These are phyloP conservation scores for Monosporascus ibericus DNA, from an alignment of 2,329 filamentous ascomycete species.

Conservation along the genomic window DNA sequence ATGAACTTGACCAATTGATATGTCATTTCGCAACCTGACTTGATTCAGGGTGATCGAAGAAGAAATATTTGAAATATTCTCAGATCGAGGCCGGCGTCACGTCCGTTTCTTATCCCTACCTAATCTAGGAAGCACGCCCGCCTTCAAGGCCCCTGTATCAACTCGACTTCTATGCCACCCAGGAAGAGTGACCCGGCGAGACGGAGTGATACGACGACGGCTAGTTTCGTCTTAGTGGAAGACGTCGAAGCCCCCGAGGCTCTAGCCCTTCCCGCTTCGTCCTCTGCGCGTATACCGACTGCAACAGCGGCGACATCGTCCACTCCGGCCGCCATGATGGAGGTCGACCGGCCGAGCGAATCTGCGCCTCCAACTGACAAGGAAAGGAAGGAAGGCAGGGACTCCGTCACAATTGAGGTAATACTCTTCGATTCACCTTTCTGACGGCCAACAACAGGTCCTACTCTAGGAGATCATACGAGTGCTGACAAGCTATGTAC, in stretches of 20 bases:
- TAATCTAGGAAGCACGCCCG: neutral
- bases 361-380: conserved; percentile 19
- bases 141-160: conserved; percentile 4
- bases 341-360: conserved; percentile 27
- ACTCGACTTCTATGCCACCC: conserved; percentile 40
- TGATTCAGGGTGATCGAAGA: no score
- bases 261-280: conserved; percentile 9
- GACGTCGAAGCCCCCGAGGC: conserved; percentile 22
- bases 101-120: neutral
- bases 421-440: neutral
- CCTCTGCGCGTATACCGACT: conserved; percentile 16
- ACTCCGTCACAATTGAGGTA: conserved; percentile 48
- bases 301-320: conserved; percentile 17
- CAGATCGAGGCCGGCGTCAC: no score
- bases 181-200: conserved; percentile 45
- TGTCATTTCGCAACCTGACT: no score
- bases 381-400: conserved; percentile 29
- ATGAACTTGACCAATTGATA: no score
- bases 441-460: neutral
- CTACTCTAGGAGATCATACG: neutral
- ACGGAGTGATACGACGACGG: conserved; percentile 40
- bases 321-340: conserved; percentile 23
- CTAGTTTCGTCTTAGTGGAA: conserved; percentile 38
- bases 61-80: no score
- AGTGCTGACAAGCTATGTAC: conserved; percentile 8